Percentiles rank a stretch among this genome's conserved stretches.
phyloP scores from a whole-genome alignment of 148 eudicot species.

The Rhododendron kiyosumense region DNA sequence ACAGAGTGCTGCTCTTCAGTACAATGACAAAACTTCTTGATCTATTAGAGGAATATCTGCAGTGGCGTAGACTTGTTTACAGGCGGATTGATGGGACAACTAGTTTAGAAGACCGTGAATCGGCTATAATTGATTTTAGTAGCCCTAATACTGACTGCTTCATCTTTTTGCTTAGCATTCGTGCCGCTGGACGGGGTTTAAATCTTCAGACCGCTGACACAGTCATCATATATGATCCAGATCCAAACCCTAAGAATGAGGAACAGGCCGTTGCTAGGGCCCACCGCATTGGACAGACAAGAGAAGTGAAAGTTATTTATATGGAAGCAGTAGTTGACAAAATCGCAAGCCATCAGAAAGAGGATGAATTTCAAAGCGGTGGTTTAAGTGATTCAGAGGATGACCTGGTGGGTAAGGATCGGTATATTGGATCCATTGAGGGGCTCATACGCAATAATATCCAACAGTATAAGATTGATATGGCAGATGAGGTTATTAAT shows the following conservation, averaged over 20 bases:
- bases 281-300: conserved; percentile 82
- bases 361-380: conserved; percentile 74
- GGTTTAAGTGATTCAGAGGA: conserved; percentile 79
- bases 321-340: conserved; percentile 98
- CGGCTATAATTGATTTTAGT: conserved; percentile 88
- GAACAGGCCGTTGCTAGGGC: conserved; percentile 97
- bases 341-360: conserved; percentile 82
- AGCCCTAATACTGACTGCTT: conserved; percentile 72
- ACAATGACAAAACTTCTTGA: conserved; percentile 98
- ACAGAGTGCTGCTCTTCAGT: conserved; percentile 93
- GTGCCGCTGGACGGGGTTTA: conserved; percentile 92
- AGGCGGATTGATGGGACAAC: conserved; percentile 93
- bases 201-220: conserved; percentile 93
- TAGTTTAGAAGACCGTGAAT: conserved; percentile 92
- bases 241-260: conserved; percentile 90
- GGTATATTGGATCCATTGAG: conserved; percentile 92
- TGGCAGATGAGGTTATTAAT: conserved; percentile 99
- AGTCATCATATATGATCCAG: conserved; percentile 87
- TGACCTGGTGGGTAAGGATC: conserved; percentile 96
- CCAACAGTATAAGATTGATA: conserved; percentile 97
- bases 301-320: conserved; percentile 90
- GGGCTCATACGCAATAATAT: conserved; percentile 93
- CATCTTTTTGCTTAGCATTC: conserved; percentile 89
- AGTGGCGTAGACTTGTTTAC: conserved; percentile 84
- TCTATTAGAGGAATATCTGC: conserved; percentile 87